A percentile compares a stretch with the other conserved stretches of the same genome.
Evolutionary conservation across 495 filamentous ascomycete species (phyloP).

Genomic region (Talaromyces ruber): DNA sequence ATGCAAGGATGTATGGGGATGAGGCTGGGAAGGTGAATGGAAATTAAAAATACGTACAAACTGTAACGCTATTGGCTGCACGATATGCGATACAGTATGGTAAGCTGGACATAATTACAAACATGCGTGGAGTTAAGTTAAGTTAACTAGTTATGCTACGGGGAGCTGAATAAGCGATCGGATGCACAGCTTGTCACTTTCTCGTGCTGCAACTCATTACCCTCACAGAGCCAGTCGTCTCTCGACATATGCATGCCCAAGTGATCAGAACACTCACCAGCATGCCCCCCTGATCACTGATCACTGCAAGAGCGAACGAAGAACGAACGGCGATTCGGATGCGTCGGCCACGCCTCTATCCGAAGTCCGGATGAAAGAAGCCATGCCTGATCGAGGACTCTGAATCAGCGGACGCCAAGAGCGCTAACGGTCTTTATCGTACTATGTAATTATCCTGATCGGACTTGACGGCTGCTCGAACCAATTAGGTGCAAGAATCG

Average conservation of each 20-base stretch:
- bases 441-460: too few relatives aligned
- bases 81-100: neutral
- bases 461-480: too few relatives aligned
- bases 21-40: neutral
- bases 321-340: neutral
- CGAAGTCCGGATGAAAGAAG: neutral
- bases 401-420: neutral
- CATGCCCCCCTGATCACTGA: neutral
- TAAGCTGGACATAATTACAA: neutral
- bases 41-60: neutral
- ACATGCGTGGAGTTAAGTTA: too few relatives aligned
- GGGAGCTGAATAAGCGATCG: neutral
- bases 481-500: too few relatives aligned
- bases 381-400: neutral
- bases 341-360: neutral
- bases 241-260: neutral
- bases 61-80: neutral
- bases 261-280: neutral
- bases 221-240: too few relatives aligned
- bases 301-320: neutral
- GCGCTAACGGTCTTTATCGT: neutral
- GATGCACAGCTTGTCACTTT: neutral
- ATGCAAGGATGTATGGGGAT: neutral
- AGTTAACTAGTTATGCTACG: neutral
- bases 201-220: neutral